These are phyloP conservation scores for Penicillium pancosmium DNA, from an alignment of 495 filamentous ascomycete species.

Conservation along the genomic window DNA sequence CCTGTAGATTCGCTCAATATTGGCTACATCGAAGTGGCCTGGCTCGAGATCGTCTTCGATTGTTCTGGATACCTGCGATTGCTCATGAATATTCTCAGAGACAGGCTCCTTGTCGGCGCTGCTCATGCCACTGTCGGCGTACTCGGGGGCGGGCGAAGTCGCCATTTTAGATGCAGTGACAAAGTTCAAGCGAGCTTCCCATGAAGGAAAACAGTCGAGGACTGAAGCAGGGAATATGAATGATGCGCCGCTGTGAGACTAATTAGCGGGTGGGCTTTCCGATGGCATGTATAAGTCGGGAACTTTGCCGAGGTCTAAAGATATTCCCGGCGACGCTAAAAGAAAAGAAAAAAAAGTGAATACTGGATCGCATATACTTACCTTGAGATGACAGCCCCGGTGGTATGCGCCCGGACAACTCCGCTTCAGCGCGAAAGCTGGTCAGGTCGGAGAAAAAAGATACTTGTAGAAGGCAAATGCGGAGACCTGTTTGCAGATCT, in stretches of 20 bases:
- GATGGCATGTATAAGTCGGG: neutral
- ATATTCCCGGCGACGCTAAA: neutral
- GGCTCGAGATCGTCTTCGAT: conserved; percentile 28
- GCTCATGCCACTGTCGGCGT: conserved; percentile 4
- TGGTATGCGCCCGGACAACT: conserved; percentile 3
- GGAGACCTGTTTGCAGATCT: conserved; percentile 30
- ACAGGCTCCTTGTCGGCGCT: conserved; percentile 21
- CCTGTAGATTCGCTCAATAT: conserved; percentile 49
- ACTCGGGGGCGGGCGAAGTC: conserved; percentile 8
- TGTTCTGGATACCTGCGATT: conserved; percentile 16
- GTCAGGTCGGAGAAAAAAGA: conserved; percentile 15
- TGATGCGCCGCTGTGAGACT: neutral
- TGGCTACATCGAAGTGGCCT: conserved; percentile 32
- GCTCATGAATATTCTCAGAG: conserved; percentile 32
- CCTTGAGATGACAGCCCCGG: neutral
- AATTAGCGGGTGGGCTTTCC: conserved; percentile 11
- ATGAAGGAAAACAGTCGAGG: neutral
- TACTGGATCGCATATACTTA: conserved; percentile 13
- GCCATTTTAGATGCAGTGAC: conserved; percentile 17
- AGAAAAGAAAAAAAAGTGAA: neutral
- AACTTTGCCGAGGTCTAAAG: conserved; percentile 15
- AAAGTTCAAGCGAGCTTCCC: neutral
- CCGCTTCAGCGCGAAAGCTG: conserved; percentile 3
- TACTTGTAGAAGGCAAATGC: conserved; percentile 4
- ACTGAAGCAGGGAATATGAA: neutral